Evolutionary conservation across 441 rosid species (phyloP).

Genomic region (Biscutella laevigata): DNA sequence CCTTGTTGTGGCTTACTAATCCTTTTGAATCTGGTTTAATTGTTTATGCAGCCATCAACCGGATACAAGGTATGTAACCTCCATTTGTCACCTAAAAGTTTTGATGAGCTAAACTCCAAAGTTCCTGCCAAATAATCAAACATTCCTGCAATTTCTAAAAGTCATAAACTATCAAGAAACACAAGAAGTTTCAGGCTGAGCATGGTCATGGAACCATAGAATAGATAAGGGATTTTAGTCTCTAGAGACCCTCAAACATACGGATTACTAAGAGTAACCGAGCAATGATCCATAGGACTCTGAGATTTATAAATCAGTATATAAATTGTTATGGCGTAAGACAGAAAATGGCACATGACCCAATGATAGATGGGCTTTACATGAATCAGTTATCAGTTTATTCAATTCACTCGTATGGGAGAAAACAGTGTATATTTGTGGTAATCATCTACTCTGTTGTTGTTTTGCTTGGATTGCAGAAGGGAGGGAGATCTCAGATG

Average conservation of each 20-base stretch:
- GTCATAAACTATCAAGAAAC: neutral
- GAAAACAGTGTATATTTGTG: neutral
- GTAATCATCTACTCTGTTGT: neutral
- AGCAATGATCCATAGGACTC: neutral
- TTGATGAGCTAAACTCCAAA: neutral
- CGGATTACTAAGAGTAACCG: neutral
- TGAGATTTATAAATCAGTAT: neutral
- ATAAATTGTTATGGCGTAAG: neutral
- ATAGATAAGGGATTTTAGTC: neutral
- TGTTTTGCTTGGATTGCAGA: conserved; percentile 27
- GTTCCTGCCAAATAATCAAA: neutral
- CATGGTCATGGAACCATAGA: neutral
- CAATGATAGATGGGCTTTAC: neutral
- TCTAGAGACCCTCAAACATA: neutral
- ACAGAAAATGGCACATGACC: neutral
- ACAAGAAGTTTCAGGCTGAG: neutral
- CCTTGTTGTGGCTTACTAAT: conserved; percentile 2
- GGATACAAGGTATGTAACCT: conserved; percentile 10
- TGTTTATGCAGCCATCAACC: conserved; percentile 7
- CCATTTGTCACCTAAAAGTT: neutral
- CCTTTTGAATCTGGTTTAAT: neutral
- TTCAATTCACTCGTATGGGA: neutral
- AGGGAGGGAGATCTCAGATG: conserved; percentile 33
- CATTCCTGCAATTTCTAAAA: neutral
- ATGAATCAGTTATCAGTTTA: too few species aligned